Evolutionary conservation across 2,329 filamentous ascomycete genomes (phyloP).

Genomic region (Fusarium phyllophilum): DNA sequence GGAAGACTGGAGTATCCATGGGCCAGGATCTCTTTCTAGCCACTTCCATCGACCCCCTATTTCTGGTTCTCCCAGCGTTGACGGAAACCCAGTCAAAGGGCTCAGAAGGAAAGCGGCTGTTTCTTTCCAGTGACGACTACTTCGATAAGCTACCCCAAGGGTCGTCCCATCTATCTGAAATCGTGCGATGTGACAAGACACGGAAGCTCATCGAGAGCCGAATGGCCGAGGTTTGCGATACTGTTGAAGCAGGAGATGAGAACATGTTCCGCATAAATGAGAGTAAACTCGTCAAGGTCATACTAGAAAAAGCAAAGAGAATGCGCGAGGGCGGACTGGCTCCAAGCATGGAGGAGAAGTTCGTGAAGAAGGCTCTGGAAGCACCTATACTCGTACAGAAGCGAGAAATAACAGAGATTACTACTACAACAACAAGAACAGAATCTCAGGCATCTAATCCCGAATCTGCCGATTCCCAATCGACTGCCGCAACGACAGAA

Average conservation of each 20-base stretch:
- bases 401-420: constrained; percentile 54
- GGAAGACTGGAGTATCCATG: constrained; percentile 60
- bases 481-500: constrained; percentile 51
- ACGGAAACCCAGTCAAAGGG: constrained; percentile 54
- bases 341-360: constrained; percentile 83
- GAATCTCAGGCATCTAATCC: constrained; percentile 35
- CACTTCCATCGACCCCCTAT: constrained; percentile 84
- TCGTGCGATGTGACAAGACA: constrained; percentile 62
- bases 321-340: constrained; percentile 76
- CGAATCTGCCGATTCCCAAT: constrained; percentile 54
- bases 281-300: constrained; percentile 71
- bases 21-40: constrained; percentile 82
- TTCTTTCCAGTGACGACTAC: constrained; percentile 77
- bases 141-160: constrained; percentile 69
- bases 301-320: constrained; percentile 76
- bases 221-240: constrained; percentile 80
- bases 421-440: constrained; percentile 7
- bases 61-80: constrained; percentile 82
- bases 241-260: constrained; percentile 84
- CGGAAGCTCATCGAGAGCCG: constrained; percentile 68
- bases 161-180: constrained; percentile 66
- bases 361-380: constrained; percentile 80
- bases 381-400: constrained; percentile 77
- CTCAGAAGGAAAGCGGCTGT: constrained; percentile 68
- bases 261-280: constrained; percentile 84